These are phyloP conservation scores for Lentinula boryana DNA, from an alignment of 768 basidiomycete genomes.

Conservation along the genomic window DNA sequence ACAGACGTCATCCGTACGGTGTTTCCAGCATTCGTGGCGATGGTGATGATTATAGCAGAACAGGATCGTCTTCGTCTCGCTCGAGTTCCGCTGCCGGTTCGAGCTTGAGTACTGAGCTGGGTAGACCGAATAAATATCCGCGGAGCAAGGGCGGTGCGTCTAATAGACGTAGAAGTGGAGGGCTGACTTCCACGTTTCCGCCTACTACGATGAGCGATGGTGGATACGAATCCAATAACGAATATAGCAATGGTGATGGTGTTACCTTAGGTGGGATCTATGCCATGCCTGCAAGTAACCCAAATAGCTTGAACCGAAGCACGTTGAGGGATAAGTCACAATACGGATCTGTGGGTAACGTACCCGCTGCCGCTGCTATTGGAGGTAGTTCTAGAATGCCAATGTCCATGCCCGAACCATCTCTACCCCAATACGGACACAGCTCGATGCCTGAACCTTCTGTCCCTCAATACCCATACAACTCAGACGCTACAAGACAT, in stretches of 20 bases:
- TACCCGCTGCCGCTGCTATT: not conserved
- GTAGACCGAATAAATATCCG: not conserved
- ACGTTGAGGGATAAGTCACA: not conserved
- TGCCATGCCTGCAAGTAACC: not conserved
- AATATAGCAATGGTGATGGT: not conserved
- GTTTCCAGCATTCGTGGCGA: not conserved
- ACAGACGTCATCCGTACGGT: not conserved
- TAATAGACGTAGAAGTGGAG: not conserved
- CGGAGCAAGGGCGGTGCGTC: not conserved
- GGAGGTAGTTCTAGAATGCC: not conserved
- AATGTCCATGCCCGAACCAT: not conserved
- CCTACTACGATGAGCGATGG: not conserved
- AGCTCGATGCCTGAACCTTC: not conserved
- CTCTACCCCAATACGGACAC: not conserved
- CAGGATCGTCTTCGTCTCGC: not conserved
- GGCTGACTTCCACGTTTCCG: slow-evolving; percentile 1
- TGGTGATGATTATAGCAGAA: not conserved
- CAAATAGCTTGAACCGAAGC: not conserved
- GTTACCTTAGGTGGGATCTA: not conserved
- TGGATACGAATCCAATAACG: not conserved
- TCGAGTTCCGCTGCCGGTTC: not conserved
- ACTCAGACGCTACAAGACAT: not conserved
- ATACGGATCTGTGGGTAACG: not conserved
- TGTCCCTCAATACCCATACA: not conserved
- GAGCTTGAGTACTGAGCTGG: not conserved